Conservation (phyloP, 352 stramenopile species). For the Phytopythium chamaehyphon region DNA sequence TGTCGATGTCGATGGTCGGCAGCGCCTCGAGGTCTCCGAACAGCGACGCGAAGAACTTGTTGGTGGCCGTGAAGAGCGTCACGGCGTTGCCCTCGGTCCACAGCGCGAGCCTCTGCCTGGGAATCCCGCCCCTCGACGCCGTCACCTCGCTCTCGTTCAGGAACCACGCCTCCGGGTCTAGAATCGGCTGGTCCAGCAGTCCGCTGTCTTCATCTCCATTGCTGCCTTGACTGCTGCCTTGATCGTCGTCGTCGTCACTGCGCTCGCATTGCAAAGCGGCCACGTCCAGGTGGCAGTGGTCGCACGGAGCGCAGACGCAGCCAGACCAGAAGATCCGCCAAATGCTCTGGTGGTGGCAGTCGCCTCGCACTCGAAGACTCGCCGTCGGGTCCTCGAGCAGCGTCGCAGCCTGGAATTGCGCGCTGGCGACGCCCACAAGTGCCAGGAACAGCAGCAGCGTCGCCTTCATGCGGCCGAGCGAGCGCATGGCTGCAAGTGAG, state of each 20-base stretch:
- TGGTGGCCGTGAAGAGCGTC: conserved; percentile 29
- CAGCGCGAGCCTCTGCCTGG: conserved; percentile 28
- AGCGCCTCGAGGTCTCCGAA: conserved; percentile 33
- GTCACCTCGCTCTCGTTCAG: conserved; percentile 49
- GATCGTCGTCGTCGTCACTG: conserved; percentile 3
- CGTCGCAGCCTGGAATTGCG: conserved; percentile 3
- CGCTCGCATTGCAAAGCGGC: conserved; percentile 13
- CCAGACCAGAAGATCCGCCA: conserved; percentile 15
- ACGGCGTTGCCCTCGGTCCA: conserved; percentile 35
- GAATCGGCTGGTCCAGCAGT: conserved; percentile 24
- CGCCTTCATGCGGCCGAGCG: neutral
- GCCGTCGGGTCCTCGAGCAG: neutral
- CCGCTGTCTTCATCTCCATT: conserved; percentile 3
- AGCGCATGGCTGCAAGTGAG: neutral
- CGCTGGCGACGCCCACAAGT: neutral
- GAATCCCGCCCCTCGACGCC: conserved; percentile 25
- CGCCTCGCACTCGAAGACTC: neutral
- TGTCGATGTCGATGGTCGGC: conserved; percentile 5
- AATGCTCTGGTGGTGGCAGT: conserved; percentile 16
- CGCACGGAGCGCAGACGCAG: conserved; percentile 38
- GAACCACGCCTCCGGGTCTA: conserved; percentile 56
- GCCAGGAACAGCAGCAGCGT: conserved; percentile 1
- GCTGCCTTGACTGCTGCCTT: neutral
- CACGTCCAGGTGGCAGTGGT: conserved; percentile 29
- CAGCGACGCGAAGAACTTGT: conserved; percentile 38